phyloP scores from a whole-genome alignment of 176 grass and related monocot species.

The Zoysia japonica region DNA sequence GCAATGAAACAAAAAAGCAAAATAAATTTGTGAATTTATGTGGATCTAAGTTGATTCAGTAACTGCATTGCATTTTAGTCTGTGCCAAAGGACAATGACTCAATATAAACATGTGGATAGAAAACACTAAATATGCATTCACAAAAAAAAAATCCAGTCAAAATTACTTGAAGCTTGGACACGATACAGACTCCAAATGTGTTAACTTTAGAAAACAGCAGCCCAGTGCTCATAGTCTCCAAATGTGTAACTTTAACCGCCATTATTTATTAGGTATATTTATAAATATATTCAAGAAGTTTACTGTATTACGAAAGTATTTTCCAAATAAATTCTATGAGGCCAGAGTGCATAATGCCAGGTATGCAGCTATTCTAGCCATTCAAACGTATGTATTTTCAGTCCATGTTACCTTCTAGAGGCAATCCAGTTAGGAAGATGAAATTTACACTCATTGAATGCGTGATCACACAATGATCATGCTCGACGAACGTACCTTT shows the following conservation, averaged over 20 bases:
- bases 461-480: too few species aligned
- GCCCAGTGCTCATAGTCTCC: too few species aligned
- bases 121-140: background rate
- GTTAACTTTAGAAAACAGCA: too few species aligned
- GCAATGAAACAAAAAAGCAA: background rate
- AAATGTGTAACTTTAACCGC: background rate
- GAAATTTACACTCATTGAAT: too few species aligned
- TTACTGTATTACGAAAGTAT: background rate
- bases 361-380: too few species aligned
- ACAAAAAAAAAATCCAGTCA: background rate
- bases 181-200: background rate
- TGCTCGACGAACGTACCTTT: too few species aligned
- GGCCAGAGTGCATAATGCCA: too few species aligned
- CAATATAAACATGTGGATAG: background rate
- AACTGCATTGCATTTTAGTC: background rate
- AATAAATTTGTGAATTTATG: background rate
- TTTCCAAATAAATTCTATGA: background rate
- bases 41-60: conserved; percentile 9
- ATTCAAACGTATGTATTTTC: too few species aligned
- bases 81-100: background rate
- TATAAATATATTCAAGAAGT: background rate
- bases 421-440: too few species aligned
- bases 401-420: too few species aligned
- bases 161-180: background rate
- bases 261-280: background rate